phyloP scores from a whole-genome alignment of 2,329 filamentous ascomycete species.

The Catunica adiposa region DNA sequence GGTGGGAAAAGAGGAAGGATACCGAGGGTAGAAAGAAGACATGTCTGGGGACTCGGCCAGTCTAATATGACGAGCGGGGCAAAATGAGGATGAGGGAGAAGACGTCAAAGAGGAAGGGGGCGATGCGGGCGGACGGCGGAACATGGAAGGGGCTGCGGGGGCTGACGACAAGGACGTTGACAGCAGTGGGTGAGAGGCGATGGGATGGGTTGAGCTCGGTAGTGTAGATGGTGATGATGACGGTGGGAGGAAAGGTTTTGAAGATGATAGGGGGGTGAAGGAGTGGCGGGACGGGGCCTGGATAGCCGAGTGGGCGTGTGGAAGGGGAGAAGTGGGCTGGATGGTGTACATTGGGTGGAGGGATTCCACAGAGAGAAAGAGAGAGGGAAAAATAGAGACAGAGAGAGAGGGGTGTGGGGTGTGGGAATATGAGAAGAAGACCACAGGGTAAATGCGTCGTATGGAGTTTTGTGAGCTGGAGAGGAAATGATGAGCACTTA shows the following conservation, averaged over 20 bases:
- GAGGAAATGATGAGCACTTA: too few relatives aligned
- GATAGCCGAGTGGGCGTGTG: neutral
- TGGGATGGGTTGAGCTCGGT: neutral
- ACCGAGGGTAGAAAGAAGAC: slow-evolving; percentile 2
- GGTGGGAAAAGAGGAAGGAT: neutral
- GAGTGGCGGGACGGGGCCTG: neutral
- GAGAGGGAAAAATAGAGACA: neutral
- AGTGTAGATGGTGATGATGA: neutral
- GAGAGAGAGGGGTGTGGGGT: neutral
- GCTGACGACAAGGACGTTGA: neutral
- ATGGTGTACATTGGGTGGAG: neutral
- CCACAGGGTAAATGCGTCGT: too few relatives aligned
- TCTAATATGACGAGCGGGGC: neutral
- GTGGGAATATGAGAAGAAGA: too few relatives aligned
- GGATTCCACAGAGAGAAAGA: neutral
- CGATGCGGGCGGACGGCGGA: neutral
- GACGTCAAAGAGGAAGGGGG: neutral
- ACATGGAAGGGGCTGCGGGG: neutral
- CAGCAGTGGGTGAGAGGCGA: neutral
- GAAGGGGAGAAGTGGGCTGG: neutral
- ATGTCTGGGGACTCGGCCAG: neutral
- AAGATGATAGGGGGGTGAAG: neutral
- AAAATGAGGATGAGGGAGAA: neutral
- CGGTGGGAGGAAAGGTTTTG: neutral
- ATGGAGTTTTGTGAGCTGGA: too few relatives aligned